Evolutionary conservation across 2,329 filamentous ascomycete genomes (phyloP), one percentile per base, ranked within the genome.

Genomic region (Sclerotinia trifoliorum): DNA sequence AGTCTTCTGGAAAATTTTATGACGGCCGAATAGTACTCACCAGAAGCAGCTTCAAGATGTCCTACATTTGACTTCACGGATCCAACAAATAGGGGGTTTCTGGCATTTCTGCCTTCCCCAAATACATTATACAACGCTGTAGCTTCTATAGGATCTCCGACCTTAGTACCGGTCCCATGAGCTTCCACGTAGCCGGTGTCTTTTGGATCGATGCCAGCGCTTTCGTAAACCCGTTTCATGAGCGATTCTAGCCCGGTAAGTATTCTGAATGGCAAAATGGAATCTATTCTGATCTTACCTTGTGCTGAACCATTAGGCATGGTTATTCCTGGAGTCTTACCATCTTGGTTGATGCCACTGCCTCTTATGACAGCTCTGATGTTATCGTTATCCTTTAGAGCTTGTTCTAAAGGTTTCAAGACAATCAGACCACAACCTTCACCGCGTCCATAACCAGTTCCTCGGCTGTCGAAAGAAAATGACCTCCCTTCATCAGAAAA

Each of bases 391-490:
- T 87, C 84, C 15, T 79, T 78, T 5, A 90, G 72, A 1, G 88
- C 88, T 73, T 87, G 83, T 6, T 80, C 78, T 0, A 90, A 77
- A 5, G 82, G 81, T 77, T 90, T 90, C 54, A 90, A 74, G 5
- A 89, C 73, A 1, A 90, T 76, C 13, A 85, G 80, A 0, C 81
- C 85, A 35, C 86, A 80, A 0, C 87, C 88, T 72, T 91, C 88
- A 1, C 86, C 88, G 51, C 87, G 81, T 0, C 83, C 86, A 72
- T 90, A 91, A 0, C 88, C 88, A 69, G 87, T 84, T 19, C 86
- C 88, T 1, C 82, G 79, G 24, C 80, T 74, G 70, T 90, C 87
- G 70, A 87, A 89, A 65, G 84, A 84, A 69, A 82, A 75, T 15
- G 71, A 77, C 46, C 72, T 68, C 15, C 75, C 75, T 46, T 73